A percentile compares a stretch with the other conserved stretches of the same genome.
These are phyloP conservation scores for Podila minutissima DNA, from an alignment of 192 early-diverging fungal genomes.

Conservation along the genomic window DNA sequence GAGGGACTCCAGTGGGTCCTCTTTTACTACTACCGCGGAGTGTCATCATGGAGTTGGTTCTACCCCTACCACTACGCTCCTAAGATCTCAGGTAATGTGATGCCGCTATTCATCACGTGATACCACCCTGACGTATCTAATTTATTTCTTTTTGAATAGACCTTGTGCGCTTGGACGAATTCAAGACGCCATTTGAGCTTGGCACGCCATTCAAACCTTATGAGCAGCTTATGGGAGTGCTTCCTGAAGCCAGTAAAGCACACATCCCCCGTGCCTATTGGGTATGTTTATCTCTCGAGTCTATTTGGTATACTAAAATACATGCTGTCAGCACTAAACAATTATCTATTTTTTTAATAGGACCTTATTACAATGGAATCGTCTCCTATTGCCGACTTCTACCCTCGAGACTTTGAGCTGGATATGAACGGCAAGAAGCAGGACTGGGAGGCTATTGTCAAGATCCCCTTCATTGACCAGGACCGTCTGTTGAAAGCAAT, in stretches of 20 bases:
- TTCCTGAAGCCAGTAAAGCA: constrained; percentile 86
- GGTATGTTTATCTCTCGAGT: constrained; percentile 21
- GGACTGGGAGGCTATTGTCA: constrained; percentile 99
- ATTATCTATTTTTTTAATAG: constrained; percentile 30
- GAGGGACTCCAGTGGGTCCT: constrained; percentile 98
- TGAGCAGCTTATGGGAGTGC: constrained; percentile 99
- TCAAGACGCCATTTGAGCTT: constrained; percentile 79
- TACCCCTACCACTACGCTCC: constrained; percentile 98
- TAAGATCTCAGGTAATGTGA: constrained; percentile 83
- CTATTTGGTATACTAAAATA: neutral
- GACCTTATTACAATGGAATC: constrained; percentile 83
- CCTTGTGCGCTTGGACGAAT: constrained; percentile 60
- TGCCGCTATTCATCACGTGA: constrained; percentile 25
- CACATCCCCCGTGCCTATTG: constrained; percentile 86
- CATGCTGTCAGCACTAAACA: neutral
- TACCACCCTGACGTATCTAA: neutral
- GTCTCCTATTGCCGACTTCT: constrained; percentile 96
- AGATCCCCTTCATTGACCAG: constrained; percentile 96
- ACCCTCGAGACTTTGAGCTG: constrained; percentile 88
- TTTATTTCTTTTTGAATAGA: constrained; percentile 35
- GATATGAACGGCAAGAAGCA: constrained; percentile 95
- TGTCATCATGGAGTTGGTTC: constrained; percentile 98
- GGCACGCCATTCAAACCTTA: constrained; percentile 93
- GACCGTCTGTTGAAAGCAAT: constrained; percentile 86
- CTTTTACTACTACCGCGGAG: constrained; percentile 96